These are phyloP conservation scores for Scleromitrula shiraiana DNA, from an alignment of 2,329 filamentous ascomycete species.

Conservation along the genomic window DNA sequence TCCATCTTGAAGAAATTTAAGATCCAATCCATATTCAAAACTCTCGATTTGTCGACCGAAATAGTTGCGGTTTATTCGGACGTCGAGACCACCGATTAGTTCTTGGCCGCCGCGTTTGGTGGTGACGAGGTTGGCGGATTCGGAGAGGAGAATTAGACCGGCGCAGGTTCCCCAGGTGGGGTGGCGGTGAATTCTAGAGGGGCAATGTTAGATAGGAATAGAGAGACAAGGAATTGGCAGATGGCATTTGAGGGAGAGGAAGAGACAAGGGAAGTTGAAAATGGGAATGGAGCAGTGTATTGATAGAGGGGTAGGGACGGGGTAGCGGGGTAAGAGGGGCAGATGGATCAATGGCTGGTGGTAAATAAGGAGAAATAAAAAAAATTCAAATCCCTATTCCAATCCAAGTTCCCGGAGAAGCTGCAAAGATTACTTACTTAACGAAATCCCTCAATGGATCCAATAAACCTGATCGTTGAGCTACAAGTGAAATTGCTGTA, in stretches of 20 bases:
- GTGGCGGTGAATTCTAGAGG: constrained; percentile 58
- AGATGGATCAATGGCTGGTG: no score
- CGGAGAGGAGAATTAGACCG: constrained; percentile 82
- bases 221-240: no score
- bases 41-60: constrained; percentile 91
- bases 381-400: not conserved
- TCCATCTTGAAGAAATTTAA: constrained; percentile 75
- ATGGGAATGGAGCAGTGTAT: no score
- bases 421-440: constrained; percentile 56
- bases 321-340: no score
- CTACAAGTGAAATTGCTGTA: constrained; percentile 85
- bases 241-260: not conserved
- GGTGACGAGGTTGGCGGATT: constrained; percentile 77
- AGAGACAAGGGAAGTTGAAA: not conserved
- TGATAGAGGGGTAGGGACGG: not conserved
- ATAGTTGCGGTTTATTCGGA: constrained; percentile 87
- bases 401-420: no score
- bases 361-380: no score
- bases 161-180: constrained; percentile 96
- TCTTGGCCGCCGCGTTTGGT: constrained; percentile 90
- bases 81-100: constrained; percentile 82
- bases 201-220: constrained; percentile 11
- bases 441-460: constrained; percentile 85
- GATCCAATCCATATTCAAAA: constrained; percentile 67
- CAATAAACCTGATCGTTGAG: constrained; percentile 69